Conservation (phyloP, 1,139 yeast genomes). For the Hyphopichia burtonii region DNA sequence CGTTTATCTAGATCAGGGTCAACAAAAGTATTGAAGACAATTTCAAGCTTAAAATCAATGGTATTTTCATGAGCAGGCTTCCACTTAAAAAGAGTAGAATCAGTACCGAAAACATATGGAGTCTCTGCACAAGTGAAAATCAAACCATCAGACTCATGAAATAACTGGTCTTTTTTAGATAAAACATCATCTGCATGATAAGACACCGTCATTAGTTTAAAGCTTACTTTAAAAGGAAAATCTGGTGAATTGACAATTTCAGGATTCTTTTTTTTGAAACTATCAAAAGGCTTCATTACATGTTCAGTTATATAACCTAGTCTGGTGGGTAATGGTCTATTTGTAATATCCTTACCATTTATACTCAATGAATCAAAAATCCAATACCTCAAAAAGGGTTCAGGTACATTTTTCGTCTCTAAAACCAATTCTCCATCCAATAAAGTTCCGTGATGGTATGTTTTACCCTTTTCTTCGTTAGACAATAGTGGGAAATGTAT, state of each 20-base stretch:
- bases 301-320: slow-evolving; percentile 84
- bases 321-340: slow-evolving; percentile 73
- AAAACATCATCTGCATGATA: slow-evolving; percentile 80
- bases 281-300: slow-evolving; percentile 78
- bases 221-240: slow-evolving; percentile 83
- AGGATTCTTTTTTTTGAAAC: slow-evolving; percentile 66
- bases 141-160: slow-evolving; percentile 91
- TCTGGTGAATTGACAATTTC: slow-evolving; percentile 60
- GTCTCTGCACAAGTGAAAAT: slow-evolving; percentile 90
- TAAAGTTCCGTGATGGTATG: slow-evolving; percentile 81
- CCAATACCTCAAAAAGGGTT: slow-evolving; percentile 61
- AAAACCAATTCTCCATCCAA: slow-evolving; percentile 86
- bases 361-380: slow-evolving; percentile 90
- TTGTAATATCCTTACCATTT: slow-evolving; percentile 69
- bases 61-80: slow-evolving; percentile 96
- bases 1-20: slow-evolving; percentile 71
- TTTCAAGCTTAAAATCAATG: slow-evolving; percentile 75
- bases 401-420: slow-evolving; percentile 52
- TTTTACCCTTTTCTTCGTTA: slow-evolving; percentile 48
- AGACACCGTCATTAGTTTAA: slow-evolving; percentile 84
- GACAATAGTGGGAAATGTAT: slow-evolving; percentile 73
- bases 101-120: slow-evolving; percentile 88
- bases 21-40: slow-evolving; percentile 63
- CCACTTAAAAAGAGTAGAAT: slow-evolving; percentile 83
- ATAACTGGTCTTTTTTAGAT: slow-evolving; percentile 65